phyloP scores from a whole-genome alignment of 768 basidiomycete genomes.

The Lentinula lateritia region DNA sequence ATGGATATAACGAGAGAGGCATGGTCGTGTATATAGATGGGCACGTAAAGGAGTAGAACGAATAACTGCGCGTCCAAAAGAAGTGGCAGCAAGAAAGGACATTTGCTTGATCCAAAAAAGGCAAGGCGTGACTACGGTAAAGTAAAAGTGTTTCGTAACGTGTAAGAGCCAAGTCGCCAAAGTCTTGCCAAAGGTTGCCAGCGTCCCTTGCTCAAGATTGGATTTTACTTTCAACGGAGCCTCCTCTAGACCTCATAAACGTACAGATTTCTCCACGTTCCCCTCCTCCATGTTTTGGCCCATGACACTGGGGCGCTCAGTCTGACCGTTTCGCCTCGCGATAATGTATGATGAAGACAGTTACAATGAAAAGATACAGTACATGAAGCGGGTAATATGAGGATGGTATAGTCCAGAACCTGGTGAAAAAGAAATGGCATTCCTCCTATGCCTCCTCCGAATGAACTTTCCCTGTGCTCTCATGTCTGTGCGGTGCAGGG shows the following conservation, averaged over 20 bases:
- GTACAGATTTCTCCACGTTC: too few species aligned
- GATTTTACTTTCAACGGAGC: too few species aligned
- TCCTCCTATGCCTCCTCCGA: too few species aligned
- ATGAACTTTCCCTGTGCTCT: background rate
- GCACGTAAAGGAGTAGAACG: background rate
- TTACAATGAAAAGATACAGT: background rate
- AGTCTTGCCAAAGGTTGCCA: too few species aligned
- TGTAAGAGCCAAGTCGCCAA: too few species aligned
- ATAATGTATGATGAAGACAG: too few species aligned
- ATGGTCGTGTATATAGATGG: background rate
- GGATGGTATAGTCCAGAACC: constrained; percentile 24
- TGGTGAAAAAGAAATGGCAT: too few species aligned
- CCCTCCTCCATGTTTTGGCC: too few species aligned
- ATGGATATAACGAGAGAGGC: background rate
- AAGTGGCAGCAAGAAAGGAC: constrained; percentile 3
- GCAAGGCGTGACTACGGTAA: background rate
- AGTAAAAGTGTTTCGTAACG: background rate
- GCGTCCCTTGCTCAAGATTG: too few species aligned
- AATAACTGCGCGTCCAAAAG: background rate
- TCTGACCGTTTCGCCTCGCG: too few species aligned
- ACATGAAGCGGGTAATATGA: background rate
- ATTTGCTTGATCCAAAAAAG: background rate
- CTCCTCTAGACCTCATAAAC: too few species aligned
- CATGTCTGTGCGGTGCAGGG: constrained; percentile 47
- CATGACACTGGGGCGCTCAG: too few species aligned